Evolutionary conservation across 306 rosid species (phyloP), one percentile per base, ranked within the genome.

Genomic region (Biancaea sappan): DNA sequence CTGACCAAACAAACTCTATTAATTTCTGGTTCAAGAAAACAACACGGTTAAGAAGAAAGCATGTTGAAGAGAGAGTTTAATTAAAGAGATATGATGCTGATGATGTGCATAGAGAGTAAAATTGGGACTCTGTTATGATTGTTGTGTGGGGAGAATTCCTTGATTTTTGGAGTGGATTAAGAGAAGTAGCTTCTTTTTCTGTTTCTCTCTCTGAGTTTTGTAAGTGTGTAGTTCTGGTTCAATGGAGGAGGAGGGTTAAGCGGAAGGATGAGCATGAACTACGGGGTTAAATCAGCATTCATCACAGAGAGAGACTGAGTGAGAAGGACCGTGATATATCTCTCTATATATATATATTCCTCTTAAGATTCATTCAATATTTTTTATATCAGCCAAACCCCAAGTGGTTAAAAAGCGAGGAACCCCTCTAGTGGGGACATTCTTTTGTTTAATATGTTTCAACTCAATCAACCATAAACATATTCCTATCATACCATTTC

Each of bases 251-350:
- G 87, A 81, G 91, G 78, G 54, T 86, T 85, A 80, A 84, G 84
- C 83, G 87, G 88, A 81, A 79, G 88, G 84, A 83, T 72, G 92
- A 84, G 85, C 86, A 81, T 69, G 77, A 84, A 87, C 86, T 88
- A 46, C 80, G 86, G 86, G 92, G 85, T 72, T 78, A 76, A 76
- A 79, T 82, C 88, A 87, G 87, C 89, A 87, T 87, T 84, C 78
- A 85, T 78, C 85, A 41, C 82, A 51, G 83, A 77, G 82, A 85
- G 81, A 14, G 80, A 80, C 71, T 52, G 26, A 31, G 6, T n/a
- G 87, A 40, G 86, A 81, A 75, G 65, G 92, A 91, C 79, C 86
- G 76, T 64, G 86, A 84, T 78, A 67, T 80, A 74, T 65, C 66
- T 41, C 14, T 44, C 32, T 53, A 81, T 86, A 77, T 83, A 81